These are phyloP conservation scores for Sonneratia alba DNA, from an alignment of 345 rosid species.

Conservation along the genomic window DNA sequence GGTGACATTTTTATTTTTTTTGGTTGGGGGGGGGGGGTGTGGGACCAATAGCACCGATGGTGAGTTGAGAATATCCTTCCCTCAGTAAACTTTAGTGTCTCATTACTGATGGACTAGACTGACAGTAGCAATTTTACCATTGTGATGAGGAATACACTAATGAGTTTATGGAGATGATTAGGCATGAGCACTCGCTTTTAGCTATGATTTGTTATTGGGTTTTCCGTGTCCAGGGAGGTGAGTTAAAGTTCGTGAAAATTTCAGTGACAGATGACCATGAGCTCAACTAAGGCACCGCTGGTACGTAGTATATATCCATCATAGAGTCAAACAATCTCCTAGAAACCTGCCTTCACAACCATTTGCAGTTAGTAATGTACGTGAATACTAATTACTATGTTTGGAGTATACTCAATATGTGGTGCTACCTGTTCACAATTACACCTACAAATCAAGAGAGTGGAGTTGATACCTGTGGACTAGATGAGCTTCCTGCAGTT, in stretches of 20 bases:
- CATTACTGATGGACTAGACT: not conserved
- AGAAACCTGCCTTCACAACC: not conserved
- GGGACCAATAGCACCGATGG: no score
- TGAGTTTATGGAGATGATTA: not conserved
- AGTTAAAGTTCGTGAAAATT: not conserved
- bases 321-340: not conserved
- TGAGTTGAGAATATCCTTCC: not conserved
- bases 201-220: not conserved
- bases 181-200: not conserved
- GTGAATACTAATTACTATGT: not conserved
- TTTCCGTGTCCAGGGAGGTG: not conserved
- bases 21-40: no score
- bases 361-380: not conserved
- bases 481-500: constrained; percentile 19
- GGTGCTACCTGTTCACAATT: not conserved
- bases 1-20: not conserved
- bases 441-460: not conserved
- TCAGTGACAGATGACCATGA: not conserved
- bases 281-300: not conserved
- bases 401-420: not conserved
- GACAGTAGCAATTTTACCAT: not conserved
- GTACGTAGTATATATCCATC: not conserved
- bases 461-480: constrained; percentile 25
- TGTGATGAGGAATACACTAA: not conserved
- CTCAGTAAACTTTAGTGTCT: not conserved